phyloP scores from a whole-genome alignment of 2,329 filamentous ascomycete genomes.

The Fonsecaea pedrosoi region DNA sequence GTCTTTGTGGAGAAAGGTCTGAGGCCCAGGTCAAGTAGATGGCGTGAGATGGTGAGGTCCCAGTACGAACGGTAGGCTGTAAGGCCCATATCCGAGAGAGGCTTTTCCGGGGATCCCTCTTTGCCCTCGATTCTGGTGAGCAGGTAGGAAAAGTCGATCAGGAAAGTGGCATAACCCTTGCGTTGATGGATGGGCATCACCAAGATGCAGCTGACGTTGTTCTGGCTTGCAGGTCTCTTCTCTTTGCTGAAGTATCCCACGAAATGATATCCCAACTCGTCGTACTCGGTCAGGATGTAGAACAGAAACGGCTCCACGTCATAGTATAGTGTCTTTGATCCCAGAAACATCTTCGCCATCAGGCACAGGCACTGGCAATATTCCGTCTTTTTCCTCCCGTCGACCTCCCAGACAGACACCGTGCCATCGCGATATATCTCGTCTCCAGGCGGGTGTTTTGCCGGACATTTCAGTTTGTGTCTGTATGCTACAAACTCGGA shows the following conservation, averaged over 20 bases:
- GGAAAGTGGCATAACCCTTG: constrained; percentile 92
- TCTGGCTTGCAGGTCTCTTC: constrained; percentile 90
- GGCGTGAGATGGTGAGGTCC: constrained; percentile 85
- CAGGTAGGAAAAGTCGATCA: constrained; percentile 98
- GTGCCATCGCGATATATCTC: constrained; percentile 96
- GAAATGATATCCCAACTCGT: constrained; percentile 88
- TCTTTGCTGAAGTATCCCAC: constrained; percentile 99
- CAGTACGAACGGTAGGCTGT: constrained; percentile 98
- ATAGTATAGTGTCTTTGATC: constrained; percentile 98
- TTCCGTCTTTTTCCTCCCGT: constrained; percentile 88
- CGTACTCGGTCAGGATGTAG: constrained; percentile 93
- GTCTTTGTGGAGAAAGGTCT: constrained; percentile 61
- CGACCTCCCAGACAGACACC: constrained; percentile 96
- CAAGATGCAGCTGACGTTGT: constrained; percentile 97
- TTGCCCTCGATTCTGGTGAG: constrained; percentile 91
- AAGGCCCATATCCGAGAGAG: constrained; percentile 94
- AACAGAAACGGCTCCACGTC: constrained; percentile 99
- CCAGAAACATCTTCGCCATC: constrained; percentile 93
- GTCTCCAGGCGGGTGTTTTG: constrained; percentile 95
- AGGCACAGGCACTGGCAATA: constrained; percentile 97
- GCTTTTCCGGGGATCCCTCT: constrained; percentile 95
- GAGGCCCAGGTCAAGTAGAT: constrained; percentile 67
- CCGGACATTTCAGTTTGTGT: constrained; percentile 95
- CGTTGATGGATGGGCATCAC: constrained; percentile 96
- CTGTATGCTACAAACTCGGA: constrained; percentile 98